Evolutionary conservation across 2,329 filamentous ascomycete species (phyloP).

Genomic region (Xylaria sp.): DNA sequence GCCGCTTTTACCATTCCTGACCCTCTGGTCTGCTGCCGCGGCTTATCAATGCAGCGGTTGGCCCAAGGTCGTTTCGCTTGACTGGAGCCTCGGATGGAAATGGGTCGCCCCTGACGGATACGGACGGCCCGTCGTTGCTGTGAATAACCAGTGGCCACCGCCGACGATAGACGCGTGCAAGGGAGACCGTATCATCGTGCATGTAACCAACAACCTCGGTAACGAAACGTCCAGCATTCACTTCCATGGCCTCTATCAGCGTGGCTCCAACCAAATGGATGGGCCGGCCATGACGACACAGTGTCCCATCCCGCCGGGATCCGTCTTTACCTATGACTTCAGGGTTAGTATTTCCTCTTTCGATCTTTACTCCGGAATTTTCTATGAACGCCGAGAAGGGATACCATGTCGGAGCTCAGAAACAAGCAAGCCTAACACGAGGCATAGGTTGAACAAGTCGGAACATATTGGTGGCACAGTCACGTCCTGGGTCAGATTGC

Average conservation of each 20-base stretch:
- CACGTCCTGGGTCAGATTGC: slow-evolving; percentile 15
- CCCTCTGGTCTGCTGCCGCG: background rate
- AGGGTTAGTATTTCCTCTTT: slow-evolving; percentile 2
- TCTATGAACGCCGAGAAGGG: background rate
- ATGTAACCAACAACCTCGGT: slow-evolving; percentile 11
- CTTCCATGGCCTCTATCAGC: slow-evolving; percentile 13
- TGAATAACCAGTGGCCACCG: slow-evolving; percentile 14
- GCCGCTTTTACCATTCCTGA: slow-evolving; percentile 6
- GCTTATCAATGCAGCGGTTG: slow-evolving; percentile 6
- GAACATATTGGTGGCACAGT: slow-evolving; percentile 16
- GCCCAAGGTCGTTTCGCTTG: slow-evolving; percentile 7
- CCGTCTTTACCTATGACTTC: slow-evolving; percentile 13
- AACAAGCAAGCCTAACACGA: slow-evolving; percentile 1
- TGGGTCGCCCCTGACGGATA: slow-evolving; percentile 13
- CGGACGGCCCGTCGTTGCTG: slow-evolving; percentile 14
- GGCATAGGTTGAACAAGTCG: slow-evolving; percentile 11
- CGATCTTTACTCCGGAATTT: background rate
- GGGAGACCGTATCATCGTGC: slow-evolving; percentile 11
- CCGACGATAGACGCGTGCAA: slow-evolving; percentile 13
- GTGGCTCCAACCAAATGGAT: slow-evolving; percentile 14
- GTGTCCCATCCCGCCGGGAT: slow-evolving; percentile 13
- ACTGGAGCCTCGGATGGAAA: slow-evolving; percentile 17
- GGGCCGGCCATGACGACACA: slow-evolving; percentile 12
- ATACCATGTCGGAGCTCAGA: background rate
- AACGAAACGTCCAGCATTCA: slow-evolving; percentile 14